These are phyloP conservation scores for Suillus variegatus DNA, from an alignment of 768 basidiomycete species.

Conservation along the genomic window DNA sequence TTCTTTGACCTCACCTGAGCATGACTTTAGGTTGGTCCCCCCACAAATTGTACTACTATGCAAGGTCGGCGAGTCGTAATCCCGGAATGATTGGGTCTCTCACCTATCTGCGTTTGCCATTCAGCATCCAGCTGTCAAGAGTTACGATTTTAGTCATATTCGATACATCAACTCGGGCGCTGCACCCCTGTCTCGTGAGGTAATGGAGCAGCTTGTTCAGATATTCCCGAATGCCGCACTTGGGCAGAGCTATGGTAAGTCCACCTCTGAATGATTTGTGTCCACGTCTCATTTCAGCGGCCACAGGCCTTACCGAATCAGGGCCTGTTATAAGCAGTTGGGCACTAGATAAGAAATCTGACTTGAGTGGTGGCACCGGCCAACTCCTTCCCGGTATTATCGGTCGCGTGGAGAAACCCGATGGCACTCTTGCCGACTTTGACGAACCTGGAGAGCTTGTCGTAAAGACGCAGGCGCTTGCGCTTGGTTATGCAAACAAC, in stretches of 20 bases:
- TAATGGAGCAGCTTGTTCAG: slow-evolving; percentile 45
- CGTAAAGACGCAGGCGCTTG: slow-evolving; percentile 59
- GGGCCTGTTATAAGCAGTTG: slow-evolving; percentile 52
- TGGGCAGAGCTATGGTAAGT: slow-evolving; percentile 60
- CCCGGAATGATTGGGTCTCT: not conserved
- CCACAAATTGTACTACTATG: slow-evolving; percentile 52
- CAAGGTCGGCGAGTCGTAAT: slow-evolving; percentile 37
- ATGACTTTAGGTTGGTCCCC: slow-evolving; percentile 40
- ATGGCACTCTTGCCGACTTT: slow-evolving; percentile 55
- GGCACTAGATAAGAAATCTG: slow-evolving; percentile 44
- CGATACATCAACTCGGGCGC: slow-evolving; percentile 47
- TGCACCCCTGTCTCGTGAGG: slow-evolving; percentile 55
- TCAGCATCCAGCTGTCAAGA: slow-evolving; percentile 42
- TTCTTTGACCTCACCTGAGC: not conserved
- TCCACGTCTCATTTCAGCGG: not conserved
- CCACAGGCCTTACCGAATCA: slow-evolving; percentile 64
- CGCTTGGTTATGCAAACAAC: slow-evolving; percentile 60
- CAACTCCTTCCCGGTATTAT: slow-evolving; percentile 56
- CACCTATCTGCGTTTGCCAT: not conserved
- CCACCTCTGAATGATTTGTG: not conserved
- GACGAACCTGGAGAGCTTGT: slow-evolving; percentile 66
- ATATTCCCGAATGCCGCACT: slow-evolving; percentile 51
- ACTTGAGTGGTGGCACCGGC: slow-evolving; percentile 56
- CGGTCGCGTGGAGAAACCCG: slow-evolving; percentile 57
- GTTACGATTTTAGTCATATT: slow-evolving; percentile 41